Evolutionary conservation across 106 monocot genomes (phyloP), one percentile per base, ranked within the genome.

Genomic region (Cymbidium sinense): DNA sequence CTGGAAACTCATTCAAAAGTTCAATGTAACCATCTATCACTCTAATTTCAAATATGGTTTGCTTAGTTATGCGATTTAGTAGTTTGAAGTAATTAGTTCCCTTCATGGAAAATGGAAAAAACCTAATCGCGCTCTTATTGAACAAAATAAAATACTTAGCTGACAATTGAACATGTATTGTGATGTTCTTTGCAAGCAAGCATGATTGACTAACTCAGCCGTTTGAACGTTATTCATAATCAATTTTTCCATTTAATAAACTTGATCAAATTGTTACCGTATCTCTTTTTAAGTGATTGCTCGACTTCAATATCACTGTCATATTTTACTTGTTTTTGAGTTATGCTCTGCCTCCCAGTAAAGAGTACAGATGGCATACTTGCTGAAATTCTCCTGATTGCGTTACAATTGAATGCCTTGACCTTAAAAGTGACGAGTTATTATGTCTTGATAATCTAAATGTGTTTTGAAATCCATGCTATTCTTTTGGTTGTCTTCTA

Each of bases 1-100:
- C 11, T 84, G 90, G 75, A 98, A 94, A 81, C 84, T 84, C 73
- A 23, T 94, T 34, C 78, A 94, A 39, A 90, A 92, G 55, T 94
- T 87, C 71, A 98, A 92, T 94, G 96, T 96, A 89, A 75, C 37
- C 21, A 35, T 17, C 67, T 6, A 76, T 69, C 17, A 30, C 39
- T 9, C 55, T 20, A 39, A 39, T 13, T 29, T 67, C 31, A 31
- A 3, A 67, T 67, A 33, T 67, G 33, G n/a, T 67, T 3, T 67
- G 67, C 31, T 31, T 67, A 25, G 31, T 31, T 33, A 67, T 67
- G 29, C n/a, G 17, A 11, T 31, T 67, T 15, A 15, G 33, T 33
- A 15, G 13, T 67, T 30, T 33, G 21, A n/a, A 58, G 58, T 23
- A 23, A 5, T 58, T n/a, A 58, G n/a, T 58, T 33, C 3, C 31